Evolutionary conservation across 805 yeast species (phyloP), one percentile per base, ranked within the genome.

Genomic region (Candida germanica): DNA sequence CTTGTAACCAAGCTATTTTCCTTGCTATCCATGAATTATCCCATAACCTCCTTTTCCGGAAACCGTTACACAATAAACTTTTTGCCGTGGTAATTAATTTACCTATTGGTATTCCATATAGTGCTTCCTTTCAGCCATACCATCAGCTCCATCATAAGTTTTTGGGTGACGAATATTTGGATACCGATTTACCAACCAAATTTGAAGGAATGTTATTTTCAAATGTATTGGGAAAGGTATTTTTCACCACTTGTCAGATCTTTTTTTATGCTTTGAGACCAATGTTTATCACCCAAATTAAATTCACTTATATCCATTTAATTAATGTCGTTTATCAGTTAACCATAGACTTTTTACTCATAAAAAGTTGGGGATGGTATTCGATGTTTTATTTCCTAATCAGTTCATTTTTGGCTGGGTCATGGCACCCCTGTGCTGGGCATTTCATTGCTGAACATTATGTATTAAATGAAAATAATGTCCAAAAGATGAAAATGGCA

Each of bases 401-500:
- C 57, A 80, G 89, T 26, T 81, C 94, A 0, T 86, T 88, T 54
- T 64, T 88, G 35, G 95, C 96, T 0, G 97, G 97, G 2, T 85
- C 95, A 0, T 68, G 86, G 54, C 97, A 88, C 54, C 97, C 97
- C 18, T 80, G 87, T 42, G 95, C 96, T 1, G 97, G 96, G 14
- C 97, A 88, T 63, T 88, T 88, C 61, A 86, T 88, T 46, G 91
- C 95, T n/a, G 97, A 88, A 56, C 97, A 88, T 57, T 87, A 86
- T 54, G 78, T 87, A 10, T 69, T 87, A 57, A 65, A 66, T 46
- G 67, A 64, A 21, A 66, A 79, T 44, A 82, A 86, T 25, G 55
- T 59, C 22, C 71, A 73, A 11, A 56, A 57, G 31, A 38, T 31
- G 20, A 22, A 36, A 2, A 14, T 26, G 7, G 39, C 40, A 11